Evolutionary conservation across 225 moss, liverwort and hornwort species (phyloP).

Genomic region (Pleurozium schreberi): DNA sequence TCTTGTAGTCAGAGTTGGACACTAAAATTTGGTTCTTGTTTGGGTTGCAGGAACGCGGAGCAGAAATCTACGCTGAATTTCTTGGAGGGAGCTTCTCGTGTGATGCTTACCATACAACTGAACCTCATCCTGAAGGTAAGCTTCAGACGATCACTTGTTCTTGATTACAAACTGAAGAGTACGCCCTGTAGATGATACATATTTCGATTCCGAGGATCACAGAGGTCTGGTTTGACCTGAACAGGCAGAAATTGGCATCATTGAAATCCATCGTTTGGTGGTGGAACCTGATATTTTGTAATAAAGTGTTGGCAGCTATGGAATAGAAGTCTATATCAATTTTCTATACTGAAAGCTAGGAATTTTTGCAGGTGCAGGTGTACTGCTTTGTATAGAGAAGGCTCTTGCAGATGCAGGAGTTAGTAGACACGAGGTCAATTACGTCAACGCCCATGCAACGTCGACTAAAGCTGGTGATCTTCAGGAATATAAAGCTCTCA

Average conservation of each 20-base stretch:
- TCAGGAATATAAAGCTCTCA: constrained; percentile 87
- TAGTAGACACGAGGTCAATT: constrained; percentile 69
- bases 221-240: background rate
- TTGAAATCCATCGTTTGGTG: background rate
- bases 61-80: constrained; percentile 88
- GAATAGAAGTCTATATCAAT: background rate
- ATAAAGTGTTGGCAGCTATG: background rate
- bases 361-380: constrained; percentile 55
- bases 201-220: background rate
- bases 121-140: constrained; percentile 85
- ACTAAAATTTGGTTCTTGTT: background rate
- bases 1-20: background rate
- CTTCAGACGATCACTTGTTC: background rate
- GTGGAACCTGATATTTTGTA: background rate
- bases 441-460: constrained; percentile 93
- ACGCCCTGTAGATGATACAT: background rate
- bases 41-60: constrained; percentile 61
- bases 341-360: background rate
- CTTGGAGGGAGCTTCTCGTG: constrained; percentile 90
- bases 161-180: background rate
- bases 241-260: background rate
- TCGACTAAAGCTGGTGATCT: constrained; percentile 92
- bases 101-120: constrained; percentile 94
- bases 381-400: constrained; percentile 87
- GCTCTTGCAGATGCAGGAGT: constrained; percentile 78